These are phyloP conservation scores for Phytophthora idaei DNA, from an alignment of 352 stramenopile species.

Conservation along the genomic window DNA sequence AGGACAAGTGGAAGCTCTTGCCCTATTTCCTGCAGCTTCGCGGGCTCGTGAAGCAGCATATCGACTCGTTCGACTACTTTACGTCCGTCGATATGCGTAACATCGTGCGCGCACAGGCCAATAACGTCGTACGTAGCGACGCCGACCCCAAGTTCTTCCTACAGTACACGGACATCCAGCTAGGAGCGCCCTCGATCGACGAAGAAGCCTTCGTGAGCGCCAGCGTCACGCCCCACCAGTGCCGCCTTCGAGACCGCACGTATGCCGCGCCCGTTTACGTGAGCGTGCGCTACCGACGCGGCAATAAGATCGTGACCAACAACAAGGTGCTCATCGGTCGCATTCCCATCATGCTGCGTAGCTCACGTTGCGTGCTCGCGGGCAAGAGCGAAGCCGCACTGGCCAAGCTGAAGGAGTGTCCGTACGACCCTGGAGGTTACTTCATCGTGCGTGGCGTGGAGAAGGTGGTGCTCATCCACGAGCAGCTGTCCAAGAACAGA, in stretches of 20 bases:
- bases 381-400: slow-evolving; percentile 95
- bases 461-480: slow-evolving; percentile 99
- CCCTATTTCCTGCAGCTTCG: slow-evolving; percentile 97
- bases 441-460: slow-evolving; percentile 99
- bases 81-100: slow-evolving; percentile 98
- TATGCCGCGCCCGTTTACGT: slow-evolving; percentile 99
- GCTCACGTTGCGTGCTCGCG: slow-evolving; percentile 95
- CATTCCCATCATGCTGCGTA: slow-evolving; percentile 99
- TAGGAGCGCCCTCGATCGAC: slow-evolving; percentile 96
- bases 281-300: slow-evolving; percentile 97
- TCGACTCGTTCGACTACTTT: slow-evolving; percentile 99
- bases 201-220: slow-evolving; percentile 96
- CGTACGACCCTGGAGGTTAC: slow-evolving; percentile 99
- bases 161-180: slow-evolving; percentile 98
- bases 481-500: slow-evolving; percentile 99
- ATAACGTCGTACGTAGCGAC: slow-evolving; percentile 91
- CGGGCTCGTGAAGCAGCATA: slow-evolving; percentile 97
- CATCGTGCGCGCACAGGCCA: slow-evolving; percentile 95
- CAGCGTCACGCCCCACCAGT: slow-evolving; percentile 97
- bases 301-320: slow-evolving; percentile 98
- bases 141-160: slow-evolving; percentile 99
- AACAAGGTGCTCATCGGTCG: slow-evolving; percentile 96
- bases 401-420: slow-evolving; percentile 98
- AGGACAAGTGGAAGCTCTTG: slow-evolving; percentile 99
- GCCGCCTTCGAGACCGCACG: slow-evolving; percentile 97